Evolutionary conservation across 768 basidiomycete species (phyloP).

Genomic region (Boletus insuetus): DNA sequence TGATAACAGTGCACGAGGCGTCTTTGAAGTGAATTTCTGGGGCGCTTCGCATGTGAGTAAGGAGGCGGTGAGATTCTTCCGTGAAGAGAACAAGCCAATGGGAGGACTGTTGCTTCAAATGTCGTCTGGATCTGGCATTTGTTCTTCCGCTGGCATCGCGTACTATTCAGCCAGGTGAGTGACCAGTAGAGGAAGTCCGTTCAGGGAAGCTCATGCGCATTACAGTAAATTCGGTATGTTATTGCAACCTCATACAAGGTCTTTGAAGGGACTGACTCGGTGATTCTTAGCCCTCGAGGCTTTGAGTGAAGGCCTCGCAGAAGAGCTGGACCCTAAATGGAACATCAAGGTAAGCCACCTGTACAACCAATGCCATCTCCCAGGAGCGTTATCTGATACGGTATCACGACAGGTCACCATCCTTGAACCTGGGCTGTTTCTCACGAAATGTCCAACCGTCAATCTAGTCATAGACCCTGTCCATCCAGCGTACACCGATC

Average conservation of each 20-base stretch:
- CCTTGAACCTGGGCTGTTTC: slow-evolving; percentile 1
- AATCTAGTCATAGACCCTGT: not conserved
- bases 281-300: slow-evolving; percentile 12
- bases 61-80: slow-evolving; percentile 28
- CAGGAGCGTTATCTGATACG: too few species aligned
- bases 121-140: slow-evolving; percentile 24
- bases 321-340: slow-evolving; percentile 20
- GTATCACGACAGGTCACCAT: not conserved
- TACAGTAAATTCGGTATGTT: slow-evolving; percentile 17
- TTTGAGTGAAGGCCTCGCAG: slow-evolving; percentile 11
- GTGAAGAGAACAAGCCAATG: slow-evolving; percentile 28
- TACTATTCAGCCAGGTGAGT: slow-evolving; percentile 25
- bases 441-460: not conserved
- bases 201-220: not conserved
- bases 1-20: slow-evolving; percentile 32
- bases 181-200: not conserved
- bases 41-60: slow-evolving; percentile 39
- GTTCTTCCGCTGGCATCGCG: slow-evolving; percentile 2
- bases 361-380: too few species aligned
- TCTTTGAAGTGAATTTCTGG: slow-evolving; percentile 47
- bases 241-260: not conserved
- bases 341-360: slow-evolving; percentile 15
- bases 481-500: slow-evolving; percentile 16
- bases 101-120: slow-evolving; percentile 41
- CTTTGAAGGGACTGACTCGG: not conserved